These are phyloP conservation scores for Phytomonas sp. DNA, from an alignment of 208 protist genomes.

Conservation along the genomic window DNA sequence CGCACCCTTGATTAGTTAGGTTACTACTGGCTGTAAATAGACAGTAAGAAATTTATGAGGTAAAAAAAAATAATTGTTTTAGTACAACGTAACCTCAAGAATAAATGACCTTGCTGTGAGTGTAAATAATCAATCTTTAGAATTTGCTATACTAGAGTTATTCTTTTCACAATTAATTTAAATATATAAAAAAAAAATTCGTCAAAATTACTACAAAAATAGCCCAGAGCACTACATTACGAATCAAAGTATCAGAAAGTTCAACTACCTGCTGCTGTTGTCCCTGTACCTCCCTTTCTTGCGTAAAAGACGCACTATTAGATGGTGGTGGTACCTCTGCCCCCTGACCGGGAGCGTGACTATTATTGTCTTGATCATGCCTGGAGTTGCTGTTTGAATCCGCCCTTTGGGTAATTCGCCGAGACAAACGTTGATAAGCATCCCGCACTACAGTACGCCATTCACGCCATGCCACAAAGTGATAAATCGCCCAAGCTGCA, in stretches of 20 bases:
- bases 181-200: background rate
- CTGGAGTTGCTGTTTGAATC: background rate
- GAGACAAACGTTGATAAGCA: background rate
- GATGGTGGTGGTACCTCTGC: background rate
- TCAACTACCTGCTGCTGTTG: background rate
- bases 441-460: background rate
- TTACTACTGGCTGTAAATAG: background rate
- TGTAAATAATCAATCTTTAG: background rate
- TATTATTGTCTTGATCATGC: background rate
- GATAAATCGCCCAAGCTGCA: background rate
- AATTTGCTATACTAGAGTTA: background rate
- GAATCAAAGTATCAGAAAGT: background rate
- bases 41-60: background rate
- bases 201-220: constrained; percentile 1
- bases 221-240: background rate
- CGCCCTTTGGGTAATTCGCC: background rate
- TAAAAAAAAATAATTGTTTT: background rate
- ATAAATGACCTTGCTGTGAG: background rate
- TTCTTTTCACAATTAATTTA: background rate
- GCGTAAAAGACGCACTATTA: background rate
- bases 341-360: background rate
- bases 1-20: background rate
- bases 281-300: background rate
- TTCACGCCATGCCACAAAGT: constrained; percentile 1
- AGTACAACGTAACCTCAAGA: background rate